Conservation (phyloP, 2,329 filamentous ascomycete genomes). For the Podosphaera fusca region DNA sequence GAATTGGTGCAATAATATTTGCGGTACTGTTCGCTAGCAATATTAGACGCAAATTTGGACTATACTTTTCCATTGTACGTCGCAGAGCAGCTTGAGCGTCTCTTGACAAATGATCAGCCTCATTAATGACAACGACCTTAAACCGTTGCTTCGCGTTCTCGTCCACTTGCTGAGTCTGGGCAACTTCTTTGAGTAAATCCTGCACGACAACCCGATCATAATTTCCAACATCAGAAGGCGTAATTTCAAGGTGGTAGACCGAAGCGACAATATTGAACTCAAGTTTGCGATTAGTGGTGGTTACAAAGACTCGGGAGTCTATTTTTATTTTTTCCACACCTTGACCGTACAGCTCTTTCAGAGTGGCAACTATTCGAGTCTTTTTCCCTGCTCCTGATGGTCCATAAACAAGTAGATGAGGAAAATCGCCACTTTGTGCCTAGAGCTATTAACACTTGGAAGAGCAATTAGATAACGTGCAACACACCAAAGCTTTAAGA, state of each 20-base stretch:
- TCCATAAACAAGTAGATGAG: slow-evolving; percentile 89
- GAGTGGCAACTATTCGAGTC: slow-evolving; percentile 80
- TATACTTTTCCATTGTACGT: slow-evolving; percentile 98
- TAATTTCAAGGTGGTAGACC: slow-evolving; percentile 95
- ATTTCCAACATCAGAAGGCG: slow-evolving; percentile 84
- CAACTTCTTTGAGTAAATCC: slow-evolving; percentile 88
- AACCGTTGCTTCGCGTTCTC: slow-evolving; percentile 73
- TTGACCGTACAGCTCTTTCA: slow-evolving; percentile 85
- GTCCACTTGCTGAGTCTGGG: slow-evolving; percentile 98
- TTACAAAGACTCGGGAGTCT: slow-evolving; percentile 90
- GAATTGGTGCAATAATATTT: slow-evolving; percentile 97
- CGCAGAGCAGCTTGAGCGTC: slow-evolving; percentile 90
- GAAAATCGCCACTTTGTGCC: slow-evolving; percentile 94
- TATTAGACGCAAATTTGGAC: slow-evolving; percentile 77
- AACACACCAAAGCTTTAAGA: slow-evolving; percentile 57
- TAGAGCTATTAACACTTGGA: slow-evolving; percentile 18
- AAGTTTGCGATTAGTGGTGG: slow-evolving; percentile 82
- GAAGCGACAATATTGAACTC: slow-evolving; percentile 98
- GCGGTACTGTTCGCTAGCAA: slow-evolving; percentile 86
- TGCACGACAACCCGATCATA: slow-evolving; percentile 93
- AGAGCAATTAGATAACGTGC: neutral
- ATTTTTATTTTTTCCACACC: slow-evolving; percentile 99
- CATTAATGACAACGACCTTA: slow-evolving; percentile 98
- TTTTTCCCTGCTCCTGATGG: slow-evolving; percentile 95
- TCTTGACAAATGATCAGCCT: slow-evolving; percentile 79